Evolutionary conservation across 805 yeast species (phyloP), one percentile per base, ranked within the genome.

Genomic region (Brettanomyces naardenensis): DNA sequence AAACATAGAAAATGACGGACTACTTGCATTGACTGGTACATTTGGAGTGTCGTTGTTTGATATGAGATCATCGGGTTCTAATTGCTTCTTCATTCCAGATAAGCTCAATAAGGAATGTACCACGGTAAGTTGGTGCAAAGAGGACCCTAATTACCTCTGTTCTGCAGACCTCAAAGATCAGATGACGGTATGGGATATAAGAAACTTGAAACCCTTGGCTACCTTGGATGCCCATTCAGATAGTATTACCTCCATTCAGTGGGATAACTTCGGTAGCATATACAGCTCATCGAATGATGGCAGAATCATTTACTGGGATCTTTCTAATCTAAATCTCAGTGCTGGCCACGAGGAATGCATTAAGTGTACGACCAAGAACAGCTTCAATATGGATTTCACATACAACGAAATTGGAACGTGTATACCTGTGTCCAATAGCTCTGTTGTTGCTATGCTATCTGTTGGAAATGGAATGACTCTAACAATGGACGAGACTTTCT

Each of bases 11-110:
- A 55, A 71, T 31, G 68, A 66, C 46, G 75, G 78, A 19, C 59
- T 80, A 18, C 49, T 79, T 38, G 81, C 87, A 0, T 59, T 81
- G 2, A 77, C 83, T 42, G 87, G 87, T 4, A 68, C 69, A 19
- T 78, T 78, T 52, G 95, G 95, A 2, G 69, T 86, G 7, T 78
- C 92, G 0, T 58, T 87, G 28, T 69, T 78, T 44, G 96, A 87
- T 56, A 58, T 84, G 45, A 66, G 95, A 46, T 19, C 19, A 9
- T 44, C 47, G 2, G 19, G 41, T 14, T 42, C 52, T 2, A 61
- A 69, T 4, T 53, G 68, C 3, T 64, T 68, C 15, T 63, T 71
- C 40, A 62, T 68, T 22, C 77, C 80, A 3, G 59, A 64, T 25
- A 40, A 44, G 15, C 28, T 30, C 22, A 49, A 43, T 15, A 41